Conservation (phyloP, 2,329 filamentous ascomycete species). For the Phaeosphaeria sp. region DNA sequence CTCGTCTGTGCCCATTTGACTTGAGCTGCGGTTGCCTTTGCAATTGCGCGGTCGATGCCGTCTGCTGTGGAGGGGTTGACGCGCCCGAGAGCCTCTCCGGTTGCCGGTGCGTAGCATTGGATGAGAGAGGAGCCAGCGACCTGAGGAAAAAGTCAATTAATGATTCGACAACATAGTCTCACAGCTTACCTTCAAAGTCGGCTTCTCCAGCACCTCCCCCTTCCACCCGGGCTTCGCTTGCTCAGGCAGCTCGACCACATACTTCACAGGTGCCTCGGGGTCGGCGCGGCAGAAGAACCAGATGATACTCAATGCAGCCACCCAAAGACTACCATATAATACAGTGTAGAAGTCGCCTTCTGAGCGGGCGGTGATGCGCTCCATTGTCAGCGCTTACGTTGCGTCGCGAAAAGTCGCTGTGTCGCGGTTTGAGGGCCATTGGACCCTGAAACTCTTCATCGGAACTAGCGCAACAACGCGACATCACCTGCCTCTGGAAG, state of each 20-base stretch:
- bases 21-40: slow-evolving; percentile 77
- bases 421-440: slow-evolving; percentile 4
- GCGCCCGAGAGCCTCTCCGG: slow-evolving; percentile 80
- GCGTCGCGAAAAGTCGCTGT: slow-evolving; percentile 1
- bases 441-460: slow-evolving; percentile 14
- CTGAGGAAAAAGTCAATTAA: slow-evolving; percentile 40
- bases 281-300: slow-evolving; percentile 37
- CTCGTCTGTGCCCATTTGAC: slow-evolving; percentile 77
- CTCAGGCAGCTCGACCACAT: slow-evolving; percentile 68
- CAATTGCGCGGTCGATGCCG: slow-evolving; percentile 80
- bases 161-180: neutral
- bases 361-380: slow-evolving; percentile 29
- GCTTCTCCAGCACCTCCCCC: slow-evolving; percentile 63
- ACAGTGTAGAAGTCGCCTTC: slow-evolving; percentile 29
- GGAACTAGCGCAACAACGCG: slow-evolving; percentile 5
- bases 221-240: slow-evolving; percentile 62
- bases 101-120: slow-evolving; percentile 89
- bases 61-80: slow-evolving; percentile 78
- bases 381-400: slow-evolving; percentile 27
- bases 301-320: slow-evolving; percentile 27
- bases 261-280: slow-evolving; percentile 59
- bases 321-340: slow-evolving; percentile 29
- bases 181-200: slow-evolving; percentile 64
- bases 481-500: neutral
- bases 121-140: slow-evolving; percentile 71